Evolutionary conservation across 2,329 filamentous ascomycete genomes (phyloP), one percentile per base, ranked within the genome.

Genomic region (Acarospora socialis): DNA sequence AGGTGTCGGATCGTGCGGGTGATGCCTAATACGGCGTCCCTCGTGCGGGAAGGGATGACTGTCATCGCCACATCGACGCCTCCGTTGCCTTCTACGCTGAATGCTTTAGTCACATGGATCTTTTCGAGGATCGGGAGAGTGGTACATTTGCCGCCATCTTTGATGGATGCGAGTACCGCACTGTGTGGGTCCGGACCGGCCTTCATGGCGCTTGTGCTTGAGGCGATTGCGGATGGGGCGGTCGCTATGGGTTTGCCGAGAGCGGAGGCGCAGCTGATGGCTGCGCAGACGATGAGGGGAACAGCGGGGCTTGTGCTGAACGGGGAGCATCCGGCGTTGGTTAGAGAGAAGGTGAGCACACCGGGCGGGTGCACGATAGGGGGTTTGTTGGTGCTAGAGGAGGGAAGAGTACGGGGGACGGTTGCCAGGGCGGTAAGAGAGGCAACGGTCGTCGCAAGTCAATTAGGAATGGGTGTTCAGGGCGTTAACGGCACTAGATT

Each of bases 301-400:
- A 70, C 70, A 0, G 65, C 69, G 5, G 66, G 60, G 0, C 51
- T 78, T 51, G 60, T 77, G 16, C 55, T 70, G 32, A 59, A 56
- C 32, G 69, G 69, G 9, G 66, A 73, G 48, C 70, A 74, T 50
- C 71, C 71, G 2, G 68, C 69, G 6, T 48, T 72, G 21, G 48
- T 76, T 24, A 59, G 63, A 41, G 72, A 76, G 38, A 72, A 73
- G 51, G 68, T 73, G 1, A 64, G 61, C 7, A 73, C 70, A 4
- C 70, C 72, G 0, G 71, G 70, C 21, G 71, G 72, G 1, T 76
- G 70, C 47, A 76, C 72, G 7, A 72, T 74, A 44, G 70, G 66
- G 2, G 72, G 72, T 0, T 45, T 76, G 39, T 53, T 73, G 49
- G 68, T 70, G 14, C 50, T 77, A 21, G 70, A 74, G 49, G 69